Conservation (phyloP, 2,329 filamentous ascomycete species). For the Colletotrichum sp. region DNA sequence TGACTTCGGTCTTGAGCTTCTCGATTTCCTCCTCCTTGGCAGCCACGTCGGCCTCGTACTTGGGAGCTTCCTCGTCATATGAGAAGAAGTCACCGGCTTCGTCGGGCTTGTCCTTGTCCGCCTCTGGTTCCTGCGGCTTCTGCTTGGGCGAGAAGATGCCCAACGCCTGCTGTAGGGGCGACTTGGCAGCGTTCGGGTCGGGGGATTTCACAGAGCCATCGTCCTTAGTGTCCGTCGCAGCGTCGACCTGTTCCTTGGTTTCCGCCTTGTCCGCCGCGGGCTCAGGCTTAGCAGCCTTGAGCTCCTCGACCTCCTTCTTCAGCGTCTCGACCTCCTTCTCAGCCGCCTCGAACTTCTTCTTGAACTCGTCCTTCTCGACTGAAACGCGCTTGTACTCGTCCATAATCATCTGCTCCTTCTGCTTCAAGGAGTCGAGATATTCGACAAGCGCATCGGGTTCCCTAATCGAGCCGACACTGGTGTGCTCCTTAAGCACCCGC, state of each 20-base stretch:
- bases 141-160: slow-evolving; percentile 56
- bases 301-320: slow-evolving; percentile 61
- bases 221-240: slow-evolving; percentile 28
- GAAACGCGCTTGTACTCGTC: slow-evolving; percentile 90
- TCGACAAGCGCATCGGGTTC: slow-evolving; percentile 87
- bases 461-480: slow-evolving; percentile 84
- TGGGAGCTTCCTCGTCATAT: slow-evolving; percentile 85
- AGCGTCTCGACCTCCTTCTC: slow-evolving; percentile 67
- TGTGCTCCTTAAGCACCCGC: slow-evolving; percentile 87
- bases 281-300: slow-evolving; percentile 38
- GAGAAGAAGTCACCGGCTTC: slow-evolving; percentile 81
- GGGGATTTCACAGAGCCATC: slow-evolving; percentile 24
- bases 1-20: slow-evolving; percentile 72
- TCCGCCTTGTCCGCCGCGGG: slow-evolving; percentile 32
- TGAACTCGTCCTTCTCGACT: slow-evolving; percentile 79
- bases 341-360: slow-evolving; percentile 75
- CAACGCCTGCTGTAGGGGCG: slow-evolving; percentile 52
- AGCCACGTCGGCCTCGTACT: slow-evolving; percentile 77
- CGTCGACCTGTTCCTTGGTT: neutral
- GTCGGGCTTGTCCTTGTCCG: slow-evolving; percentile 31
- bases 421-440: slow-evolving; percentile 85
- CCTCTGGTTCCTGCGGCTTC: slow-evolving; percentile 38
- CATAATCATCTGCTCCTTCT: slow-evolving; percentile 91
- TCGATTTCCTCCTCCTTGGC: slow-evolving; percentile 75
- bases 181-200: slow-evolving; percentile 42